These are phyloP conservation scores for Dipteronia dyeriana DNA, from an alignment of 345 rosid genomes.

Conservation along the genomic window DNA sequence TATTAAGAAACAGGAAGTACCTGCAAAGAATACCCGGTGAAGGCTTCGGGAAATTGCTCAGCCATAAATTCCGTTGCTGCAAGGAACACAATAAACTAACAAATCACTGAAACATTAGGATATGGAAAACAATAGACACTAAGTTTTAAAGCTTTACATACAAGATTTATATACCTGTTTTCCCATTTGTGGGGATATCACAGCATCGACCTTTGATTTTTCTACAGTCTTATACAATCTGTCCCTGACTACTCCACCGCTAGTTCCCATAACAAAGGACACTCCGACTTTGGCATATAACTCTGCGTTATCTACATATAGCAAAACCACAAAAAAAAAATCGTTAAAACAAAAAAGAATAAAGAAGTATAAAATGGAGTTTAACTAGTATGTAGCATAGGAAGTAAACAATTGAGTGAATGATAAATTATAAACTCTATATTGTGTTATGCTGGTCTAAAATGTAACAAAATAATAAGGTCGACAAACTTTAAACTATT, in stretches of 20 bases:
- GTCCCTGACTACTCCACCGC: constrained; percentile 89
- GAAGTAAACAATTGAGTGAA: background rate
- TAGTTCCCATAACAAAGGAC: constrained; percentile 97
- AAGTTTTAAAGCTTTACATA: background rate
- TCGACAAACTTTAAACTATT: too few relatives aligned
- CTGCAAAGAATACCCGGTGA: too few relatives aligned
- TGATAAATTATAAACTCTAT: background rate
- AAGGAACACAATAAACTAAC: constrained; percentile 41
- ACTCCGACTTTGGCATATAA: constrained; percentile 87
- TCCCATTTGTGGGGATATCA: constrained; percentile 99
- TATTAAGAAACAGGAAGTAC: too few relatives aligned
- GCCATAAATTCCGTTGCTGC: too few relatives aligned
- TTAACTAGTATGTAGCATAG: background rate
- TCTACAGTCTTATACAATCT: constrained; percentile 66
- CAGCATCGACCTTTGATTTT: constrained; percentile 67
- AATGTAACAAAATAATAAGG: too few relatives aligned
- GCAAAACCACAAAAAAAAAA: background rate
- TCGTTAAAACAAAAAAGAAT: background rate
- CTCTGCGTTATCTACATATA: constrained; percentile 68
- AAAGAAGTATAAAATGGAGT: background rate
- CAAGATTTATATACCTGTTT: constrained; percentile 58
- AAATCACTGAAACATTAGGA: constrained; percentile 26
- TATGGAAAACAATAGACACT: constrained; percentile 17
- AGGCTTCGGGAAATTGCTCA: too few relatives aligned
- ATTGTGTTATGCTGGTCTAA: too few relatives aligned